Conservation (phyloP, 2,329 filamentous ascomycete species). For the Tolypocladium nubicola region DNA sequence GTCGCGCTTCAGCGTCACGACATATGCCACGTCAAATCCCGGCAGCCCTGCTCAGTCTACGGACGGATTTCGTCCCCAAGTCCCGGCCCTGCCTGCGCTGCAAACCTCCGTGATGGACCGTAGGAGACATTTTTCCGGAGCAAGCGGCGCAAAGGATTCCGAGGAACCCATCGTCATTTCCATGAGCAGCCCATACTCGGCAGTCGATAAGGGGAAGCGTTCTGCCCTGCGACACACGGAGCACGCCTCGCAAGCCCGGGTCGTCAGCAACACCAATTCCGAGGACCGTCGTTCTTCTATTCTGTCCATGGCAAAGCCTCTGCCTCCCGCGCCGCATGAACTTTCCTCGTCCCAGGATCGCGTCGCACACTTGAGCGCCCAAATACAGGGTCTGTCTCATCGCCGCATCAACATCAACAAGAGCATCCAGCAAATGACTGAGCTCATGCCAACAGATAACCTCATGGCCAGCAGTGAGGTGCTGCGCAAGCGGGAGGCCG, state of each 20-base stretch:
- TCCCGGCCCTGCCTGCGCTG: constrained; percentile 12
- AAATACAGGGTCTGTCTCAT: constrained; percentile 53
- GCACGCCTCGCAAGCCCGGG: neutral
- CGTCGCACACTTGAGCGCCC: constrained; percentile 55
- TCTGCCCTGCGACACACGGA: neutral
- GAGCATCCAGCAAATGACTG: constrained; percentile 66
- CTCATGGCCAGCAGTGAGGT: constrained; percentile 58
- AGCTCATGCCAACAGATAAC: constrained; percentile 63
- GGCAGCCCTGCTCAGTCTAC: constrained; percentile 14
- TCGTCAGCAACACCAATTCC: constrained; percentile 2
- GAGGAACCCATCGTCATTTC: constrained; percentile 18
- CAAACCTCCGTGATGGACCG: constrained; percentile 19
- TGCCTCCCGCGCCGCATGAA: constrained; percentile 53
- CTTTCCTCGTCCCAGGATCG: constrained; percentile 46
- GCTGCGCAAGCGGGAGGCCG: constrained; percentile 39
- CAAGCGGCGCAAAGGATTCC: constrained; percentile 9
- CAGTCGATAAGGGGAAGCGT: neutral
- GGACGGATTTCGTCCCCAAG: constrained; percentile 13
- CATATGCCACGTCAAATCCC: constrained; percentile 40
- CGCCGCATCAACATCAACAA: constrained; percentile 61
- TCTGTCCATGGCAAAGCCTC: constrained; percentile 41
- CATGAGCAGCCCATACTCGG: constrained; percentile 9
- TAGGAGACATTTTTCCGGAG: constrained; percentile 17
- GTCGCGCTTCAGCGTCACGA: constrained; percentile 55
- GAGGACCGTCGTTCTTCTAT: constrained; percentile 17